Evolutionary conservation across 2,329 filamentous ascomycete genomes (phyloP).

Genomic region (Aureobasidium namibiae): DNA sequence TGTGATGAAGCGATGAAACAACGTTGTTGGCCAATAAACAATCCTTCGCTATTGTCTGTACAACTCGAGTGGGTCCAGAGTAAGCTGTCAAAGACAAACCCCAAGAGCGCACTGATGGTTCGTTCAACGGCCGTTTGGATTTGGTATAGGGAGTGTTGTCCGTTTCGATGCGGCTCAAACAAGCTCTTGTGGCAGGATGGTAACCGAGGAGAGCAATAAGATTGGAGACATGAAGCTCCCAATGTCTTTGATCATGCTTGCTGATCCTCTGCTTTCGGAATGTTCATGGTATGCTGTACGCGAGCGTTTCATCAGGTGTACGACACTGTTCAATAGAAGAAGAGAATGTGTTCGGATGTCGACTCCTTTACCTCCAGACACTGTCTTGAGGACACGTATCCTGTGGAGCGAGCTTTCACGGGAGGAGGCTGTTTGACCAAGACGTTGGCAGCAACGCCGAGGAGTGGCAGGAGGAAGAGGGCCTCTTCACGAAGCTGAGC

Average conservation of each 20-base stretch:
- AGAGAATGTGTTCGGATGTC: background rate
- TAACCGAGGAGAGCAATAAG: background rate
- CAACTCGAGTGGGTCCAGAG: background rate
- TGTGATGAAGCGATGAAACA: background rate
- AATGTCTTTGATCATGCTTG: background rate
- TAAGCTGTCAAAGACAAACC: background rate
- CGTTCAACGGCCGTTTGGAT: background rate
- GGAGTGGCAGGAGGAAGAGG: background rate
- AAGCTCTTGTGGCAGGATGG: background rate
- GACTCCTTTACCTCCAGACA: background rate
- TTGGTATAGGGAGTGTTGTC: background rate
- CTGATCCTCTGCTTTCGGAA: background rate
- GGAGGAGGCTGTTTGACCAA: background rate
- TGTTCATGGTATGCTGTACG: background rate
- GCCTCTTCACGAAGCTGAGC: background rate
- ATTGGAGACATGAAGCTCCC: background rate
- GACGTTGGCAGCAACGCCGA: background rate
- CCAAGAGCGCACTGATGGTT: background rate
- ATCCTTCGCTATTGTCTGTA: background rate
- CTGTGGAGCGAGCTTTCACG: background rate
- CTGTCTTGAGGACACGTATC: background rate
- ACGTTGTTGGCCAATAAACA: constrained; percentile 2
- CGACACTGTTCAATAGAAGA: background rate
- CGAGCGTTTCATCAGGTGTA: background rate
- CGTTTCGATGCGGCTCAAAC: background rate